phyloP scores from a whole-genome alignment of 225 moss, liverwort and hornwort species.

The Lunularia cruciata region DNA sequence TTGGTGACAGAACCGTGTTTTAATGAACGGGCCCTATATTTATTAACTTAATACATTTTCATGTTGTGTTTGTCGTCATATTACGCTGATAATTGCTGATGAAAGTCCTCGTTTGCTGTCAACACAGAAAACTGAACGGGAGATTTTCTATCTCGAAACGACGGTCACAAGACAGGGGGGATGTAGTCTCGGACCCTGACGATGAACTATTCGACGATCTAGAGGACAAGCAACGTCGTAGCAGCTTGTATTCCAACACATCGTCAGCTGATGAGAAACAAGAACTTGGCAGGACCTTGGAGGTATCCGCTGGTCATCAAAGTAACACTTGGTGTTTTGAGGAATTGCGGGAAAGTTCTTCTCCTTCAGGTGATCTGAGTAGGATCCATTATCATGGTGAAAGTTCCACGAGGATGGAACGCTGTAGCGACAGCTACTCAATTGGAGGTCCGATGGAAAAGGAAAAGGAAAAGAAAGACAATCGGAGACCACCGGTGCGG shows the following conservation, averaged over 20 bases:
- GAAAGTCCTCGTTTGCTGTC: neutral
- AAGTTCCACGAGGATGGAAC: neutral
- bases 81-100: neutral
- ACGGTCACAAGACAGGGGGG: neutral
- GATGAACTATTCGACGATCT: neutral
- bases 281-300: neutral
- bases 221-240: neutral
- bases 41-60: too few relatives aligned
- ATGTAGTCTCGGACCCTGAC: neutral
- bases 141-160: conserved; percentile 4
- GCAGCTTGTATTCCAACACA: conserved; percentile 5
- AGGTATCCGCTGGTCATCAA: neutral
- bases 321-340: neutral
- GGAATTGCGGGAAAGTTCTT: neutral
- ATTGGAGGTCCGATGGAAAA: too few relatives aligned
- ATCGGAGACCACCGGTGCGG: too few relatives aligned
- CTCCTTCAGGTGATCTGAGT: neutral
- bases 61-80: too few relatives aligned
- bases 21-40: too few relatives aligned
- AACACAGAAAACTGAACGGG: conserved; percentile 6
- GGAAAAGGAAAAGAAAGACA: neutral
- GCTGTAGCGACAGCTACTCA: neutral
- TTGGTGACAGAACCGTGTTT: too few relatives aligned
- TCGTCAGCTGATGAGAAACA: neutral
- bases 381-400: neutral